phyloP scores from a whole-genome alignment of 1,284 basidiomycete genomes.

The Cryptococcus hybrid region DNA sequence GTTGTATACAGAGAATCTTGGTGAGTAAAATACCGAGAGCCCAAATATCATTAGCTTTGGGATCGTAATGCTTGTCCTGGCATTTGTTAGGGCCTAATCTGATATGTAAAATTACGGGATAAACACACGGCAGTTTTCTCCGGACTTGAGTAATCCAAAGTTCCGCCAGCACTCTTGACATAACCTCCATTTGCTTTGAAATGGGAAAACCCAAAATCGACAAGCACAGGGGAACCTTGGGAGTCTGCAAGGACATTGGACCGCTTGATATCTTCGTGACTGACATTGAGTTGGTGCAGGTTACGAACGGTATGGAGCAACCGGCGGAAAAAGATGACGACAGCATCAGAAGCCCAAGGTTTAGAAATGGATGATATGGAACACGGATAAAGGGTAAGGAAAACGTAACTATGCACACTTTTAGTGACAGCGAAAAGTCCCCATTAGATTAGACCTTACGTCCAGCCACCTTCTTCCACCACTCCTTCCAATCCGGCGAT shows the following conservation, averaged over 20 bases:
- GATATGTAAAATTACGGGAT: too few relatives aligned
- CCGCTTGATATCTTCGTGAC: slow-evolving; percentile 49
- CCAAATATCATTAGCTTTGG: slow-evolving; percentile 46
- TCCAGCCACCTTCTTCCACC: slow-evolving; percentile 45
- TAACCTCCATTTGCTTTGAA: slow-evolving; percentile 28
- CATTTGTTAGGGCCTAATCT: too few relatives aligned
- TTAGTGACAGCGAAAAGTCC: not conserved
- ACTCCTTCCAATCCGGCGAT: slow-evolving; percentile 44
- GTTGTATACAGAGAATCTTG: slow-evolving; percentile 34
- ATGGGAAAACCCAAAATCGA: slow-evolving; percentile 48
- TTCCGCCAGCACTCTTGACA: slow-evolving; percentile 42
- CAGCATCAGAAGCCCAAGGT: slow-evolving; percentile 8
- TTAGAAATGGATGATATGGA: slow-evolving; percentile 15
- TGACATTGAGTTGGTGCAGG: slow-evolving; percentile 41
- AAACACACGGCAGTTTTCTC: slow-evolving; percentile 36
- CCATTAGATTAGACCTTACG: slow-evolving; percentile 26
- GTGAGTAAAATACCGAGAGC: slow-evolving; percentile 42
- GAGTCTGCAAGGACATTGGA: slow-evolving; percentile 41
- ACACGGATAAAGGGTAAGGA: slow-evolving; percentile 31
- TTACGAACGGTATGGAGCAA: slow-evolving; percentile 36
- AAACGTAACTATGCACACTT: slow-evolving; percentile 30
- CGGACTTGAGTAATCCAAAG: slow-evolving; percentile 46
- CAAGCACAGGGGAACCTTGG: slow-evolving; percentile 25
- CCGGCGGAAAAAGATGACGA: slow-evolving; percentile 36
- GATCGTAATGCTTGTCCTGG: slow-evolving; percentile 35